Percentiles rank a stretch among this genome's conserved stretches.
These are phyloP conservation scores for Pseudonectria foliicola DNA, from an alignment of 2,329 filamentous ascomycete species.

Conservation along the genomic window DNA sequence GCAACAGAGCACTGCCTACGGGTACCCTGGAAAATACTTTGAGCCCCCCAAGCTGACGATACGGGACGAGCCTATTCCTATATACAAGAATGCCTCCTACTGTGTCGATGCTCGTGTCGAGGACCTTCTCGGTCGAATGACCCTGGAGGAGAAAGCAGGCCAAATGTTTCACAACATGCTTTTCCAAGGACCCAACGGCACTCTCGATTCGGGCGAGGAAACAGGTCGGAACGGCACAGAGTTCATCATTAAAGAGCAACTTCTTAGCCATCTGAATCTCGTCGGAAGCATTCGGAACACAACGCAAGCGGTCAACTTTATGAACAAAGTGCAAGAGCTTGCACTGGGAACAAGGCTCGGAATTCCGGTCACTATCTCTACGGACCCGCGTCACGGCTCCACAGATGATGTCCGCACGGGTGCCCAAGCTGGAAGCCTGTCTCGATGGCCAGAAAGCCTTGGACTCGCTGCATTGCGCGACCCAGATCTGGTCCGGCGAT, in stretches of 20 bases:
- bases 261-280: conserved; percentile 38
- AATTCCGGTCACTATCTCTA: conserved; percentile 40
- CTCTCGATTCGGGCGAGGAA: conserved; percentile 8
- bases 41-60: too few species aligned
- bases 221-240: conserved; percentile 4
- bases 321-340: conserved; percentile 33
- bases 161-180: conserved; percentile 37
- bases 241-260: conserved; percentile 1
- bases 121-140: conserved; percentile 2
- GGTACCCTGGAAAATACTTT: too few species aligned
- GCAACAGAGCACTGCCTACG: too few species aligned
- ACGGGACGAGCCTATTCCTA: too few species aligned
- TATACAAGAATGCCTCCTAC: conserved; percentile 1
- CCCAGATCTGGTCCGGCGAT: conserved; percentile 32
- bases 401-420: conserved; percentile 36
- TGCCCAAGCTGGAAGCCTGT: conserved; percentile 35
- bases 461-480: conserved; percentile 41
- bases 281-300: conserved; percentile 35
- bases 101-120: conserved; percentile 1
- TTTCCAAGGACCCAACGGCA: conserved; percentile 17
- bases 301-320: conserved; percentile 27
- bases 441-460: conserved; percentile 42
- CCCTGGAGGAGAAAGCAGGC: conserved; percentile 16
- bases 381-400: conserved; percentile 39
- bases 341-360: conserved; percentile 37